Base-by-base conservation (phyloP, 1,284 basidiomycete genomes). In the Cerrena zonata region DNA sequence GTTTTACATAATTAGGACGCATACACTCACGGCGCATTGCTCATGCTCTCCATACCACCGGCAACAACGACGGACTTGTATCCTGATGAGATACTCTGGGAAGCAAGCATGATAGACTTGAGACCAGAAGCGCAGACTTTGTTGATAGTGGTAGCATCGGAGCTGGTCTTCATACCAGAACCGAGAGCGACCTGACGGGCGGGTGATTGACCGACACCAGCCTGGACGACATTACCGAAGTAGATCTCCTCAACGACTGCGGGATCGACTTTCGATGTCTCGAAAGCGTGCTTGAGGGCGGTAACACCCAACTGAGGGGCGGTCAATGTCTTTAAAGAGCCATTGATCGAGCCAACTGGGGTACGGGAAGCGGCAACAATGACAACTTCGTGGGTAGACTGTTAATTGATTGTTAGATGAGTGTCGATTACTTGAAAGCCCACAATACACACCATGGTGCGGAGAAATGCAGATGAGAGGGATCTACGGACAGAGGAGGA, bases 81-180 rank as follows among this genome's bases (percentile, higher is more conserved):
- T 49, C 95, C 96, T 30, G 86, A 77, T 64, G 85, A 79, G 67
- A 99, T 94, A 63, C 82, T 84, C 73, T 98, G 94, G 36, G 91
- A 80, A 49, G 92, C 96, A 57, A 96, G 80, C 70, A 93, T 95
- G 73, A 97, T 82, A 38, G 92, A 78, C 74, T 99, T 97, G 77
- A 99, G 78, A 50, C 95, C 96, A 55, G 89, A 93, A 3, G 95
- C 95, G 69, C 95, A 99, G 64, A 99, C 91, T 71, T 98, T 96
- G 82, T 99, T 99, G 75, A 99, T 89, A 48, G 96, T 99, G 37
- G 96, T 99, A 18, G 94, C 94, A 73, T 99, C 96, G 34, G 94
- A 94, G 54, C 79, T 78, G 21, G 85, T 70, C 57, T 82, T 85
- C 68, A 96, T 75, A 56, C 95, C 95, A 25, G 94, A 80, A 54